Percentiles rank a stretch among this genome's conserved stretches.
phyloP scores from a whole-genome alignment of 257 asterid species.

The Fraxinus cuspidata region DNA sequence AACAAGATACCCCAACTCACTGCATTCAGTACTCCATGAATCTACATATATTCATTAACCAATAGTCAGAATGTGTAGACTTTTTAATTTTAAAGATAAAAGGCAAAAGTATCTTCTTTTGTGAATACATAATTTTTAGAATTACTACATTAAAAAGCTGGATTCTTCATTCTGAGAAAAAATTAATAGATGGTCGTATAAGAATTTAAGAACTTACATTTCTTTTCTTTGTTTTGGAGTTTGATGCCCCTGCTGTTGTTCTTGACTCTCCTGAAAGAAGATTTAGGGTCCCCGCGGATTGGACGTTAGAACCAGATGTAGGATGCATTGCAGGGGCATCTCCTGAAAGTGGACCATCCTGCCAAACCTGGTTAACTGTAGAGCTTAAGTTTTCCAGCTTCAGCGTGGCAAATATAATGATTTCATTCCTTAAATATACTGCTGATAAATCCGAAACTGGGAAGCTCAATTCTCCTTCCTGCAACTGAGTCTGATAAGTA shows the following conservation, averaged over 20 bases:
- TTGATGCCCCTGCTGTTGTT: conserved; percentile 29
- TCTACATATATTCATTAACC: conserved; percentile 40
- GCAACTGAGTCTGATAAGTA: conserved; percentile 53
- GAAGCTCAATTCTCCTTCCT: conserved; percentile 66
- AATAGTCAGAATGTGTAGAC: not conserved
- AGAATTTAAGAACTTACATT: conserved; percentile 35
- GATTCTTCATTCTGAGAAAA: not conserved
- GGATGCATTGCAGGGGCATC: conserved; percentile 59
- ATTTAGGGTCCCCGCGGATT: conserved; percentile 54
- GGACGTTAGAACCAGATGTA: conserved; percentile 56
- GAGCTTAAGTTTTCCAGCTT: conserved; percentile 54
- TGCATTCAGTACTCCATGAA: conserved; percentile 79
- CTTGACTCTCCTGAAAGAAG: conserved; percentile 63
- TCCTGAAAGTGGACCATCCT: conserved; percentile 77
- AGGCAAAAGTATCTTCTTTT: not conserved
- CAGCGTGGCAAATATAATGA: conserved; percentile 62
- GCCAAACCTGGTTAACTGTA: conserved; percentile 84
- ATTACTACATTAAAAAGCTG: not conserved
- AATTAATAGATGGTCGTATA: not conserved
- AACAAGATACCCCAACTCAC: conserved; percentile 82
- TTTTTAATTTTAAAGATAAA: not conserved
- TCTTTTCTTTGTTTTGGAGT: conserved; percentile 34
- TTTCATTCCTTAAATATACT: conserved; percentile 50
- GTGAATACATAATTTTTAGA: too few species aligned
- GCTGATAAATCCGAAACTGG: conserved; percentile 70